phyloP scores from a whole-genome alignment of 768 basidiomycete species.

The Lentinula sp. region DNA sequence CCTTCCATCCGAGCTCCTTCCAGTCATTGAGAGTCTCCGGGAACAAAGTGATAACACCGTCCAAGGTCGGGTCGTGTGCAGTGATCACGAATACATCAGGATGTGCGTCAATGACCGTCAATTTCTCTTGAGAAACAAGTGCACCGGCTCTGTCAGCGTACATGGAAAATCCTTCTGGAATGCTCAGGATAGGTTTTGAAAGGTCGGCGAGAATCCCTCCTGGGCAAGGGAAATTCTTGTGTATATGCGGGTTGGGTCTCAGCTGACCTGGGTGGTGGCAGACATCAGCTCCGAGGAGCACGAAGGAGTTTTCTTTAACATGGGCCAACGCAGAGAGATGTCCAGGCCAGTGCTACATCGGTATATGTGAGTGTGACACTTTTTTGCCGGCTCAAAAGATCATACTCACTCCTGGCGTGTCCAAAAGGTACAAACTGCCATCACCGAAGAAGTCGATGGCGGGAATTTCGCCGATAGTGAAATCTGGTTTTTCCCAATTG shows the following conservation, averaged over 20 bases:
- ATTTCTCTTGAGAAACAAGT: slow-evolving; percentile 7
- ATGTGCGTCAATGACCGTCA: slow-evolving; percentile 13
- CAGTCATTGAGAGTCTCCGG: slow-evolving; percentile 10
- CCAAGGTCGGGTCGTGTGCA: slow-evolving; percentile 14
- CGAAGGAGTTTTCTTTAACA: slow-evolving; percentile 13
- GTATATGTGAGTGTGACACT: neutral
- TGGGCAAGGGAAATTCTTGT: slow-evolving; percentile 11
- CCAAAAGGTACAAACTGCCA: slow-evolving; percentile 18
- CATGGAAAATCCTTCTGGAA: neutral
- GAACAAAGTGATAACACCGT: slow-evolving; percentile 9
- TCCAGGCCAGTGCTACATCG: slow-evolving; percentile 11
- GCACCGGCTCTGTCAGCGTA: slow-evolving; percentile 8
- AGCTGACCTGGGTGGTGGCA: slow-evolving; percentile 16
- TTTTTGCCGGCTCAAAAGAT: neutral
- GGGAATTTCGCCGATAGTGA: slow-evolving; percentile 13
- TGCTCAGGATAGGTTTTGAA: neutral
- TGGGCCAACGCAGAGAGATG: slow-evolving; percentile 16
- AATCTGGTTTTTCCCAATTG: slow-evolving; percentile 6
- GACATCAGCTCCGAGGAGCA: slow-evolving; percentile 16
- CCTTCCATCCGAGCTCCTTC: slow-evolving; percentile 16
- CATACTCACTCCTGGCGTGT: slow-evolving; percentile 13
- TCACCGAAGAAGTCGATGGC: slow-evolving; percentile 18
- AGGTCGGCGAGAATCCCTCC: slow-evolving; percentile 5
- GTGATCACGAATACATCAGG: slow-evolving; percentile 12
- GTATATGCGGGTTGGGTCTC: slow-evolving; percentile 14